phyloP scores from a whole-genome alignment of 306 rosid genomes.

The Castanea crenata region DNA sequence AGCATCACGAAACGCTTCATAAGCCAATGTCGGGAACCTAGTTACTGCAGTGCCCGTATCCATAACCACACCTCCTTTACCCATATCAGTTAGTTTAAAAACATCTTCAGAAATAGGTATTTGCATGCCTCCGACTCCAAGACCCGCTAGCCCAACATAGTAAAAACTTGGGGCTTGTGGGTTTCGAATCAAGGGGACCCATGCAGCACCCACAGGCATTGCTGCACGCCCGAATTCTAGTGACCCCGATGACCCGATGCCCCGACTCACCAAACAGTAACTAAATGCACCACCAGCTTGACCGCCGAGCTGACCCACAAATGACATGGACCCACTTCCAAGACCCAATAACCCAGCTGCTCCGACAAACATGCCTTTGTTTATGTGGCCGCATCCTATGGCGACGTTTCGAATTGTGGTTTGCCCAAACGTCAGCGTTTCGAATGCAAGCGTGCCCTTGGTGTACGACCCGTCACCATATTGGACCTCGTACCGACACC shows the following conservation, averaged over 20 bases:
- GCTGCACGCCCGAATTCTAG: slow-evolving; percentile 77
- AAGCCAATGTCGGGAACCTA: slow-evolving; percentile 60
- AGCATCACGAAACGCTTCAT: slow-evolving; percentile 55
- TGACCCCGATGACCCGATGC: slow-evolving; percentile 47
- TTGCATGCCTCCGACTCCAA: slow-evolving; percentile 74
- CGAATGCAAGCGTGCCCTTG: slow-evolving; percentile 74
- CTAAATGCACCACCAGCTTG: slow-evolving; percentile 76
- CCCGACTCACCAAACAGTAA: slow-evolving; percentile 71
- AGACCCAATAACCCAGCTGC: slow-evolving; percentile 87
- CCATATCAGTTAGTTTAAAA: slow-evolving; percentile 47
- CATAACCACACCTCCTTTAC: slow-evolving; percentile 82
- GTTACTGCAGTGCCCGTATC: slow-evolving; percentile 96
- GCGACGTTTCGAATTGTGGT: slow-evolving; percentile 59
- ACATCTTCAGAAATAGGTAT: slow-evolving; percentile 50
- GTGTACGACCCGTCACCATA: slow-evolving; percentile 93
- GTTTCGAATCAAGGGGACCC: slow-evolving; percentile 78
- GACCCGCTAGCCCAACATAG: slow-evolving; percentile 67
- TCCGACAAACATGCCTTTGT: slow-evolving; percentile 83
- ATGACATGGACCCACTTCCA: slow-evolving; percentile 84
- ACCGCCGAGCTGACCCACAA: slow-evolving; percentile 78
- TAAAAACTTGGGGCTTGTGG: slow-evolving; percentile 70
- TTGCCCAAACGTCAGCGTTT: slow-evolving; percentile 66
- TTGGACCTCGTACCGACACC: slow-evolving; percentile 66
- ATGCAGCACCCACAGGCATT: slow-evolving; percentile 70
- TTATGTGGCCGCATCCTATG: slow-evolving; percentile 89